Percentiles rank a stretch among this genome's conserved stretches.
These are phyloP conservation scores for Selenicereus undatus DNA, from an alignment of 148 eudicot species.

Conservation along the genomic window DNA sequence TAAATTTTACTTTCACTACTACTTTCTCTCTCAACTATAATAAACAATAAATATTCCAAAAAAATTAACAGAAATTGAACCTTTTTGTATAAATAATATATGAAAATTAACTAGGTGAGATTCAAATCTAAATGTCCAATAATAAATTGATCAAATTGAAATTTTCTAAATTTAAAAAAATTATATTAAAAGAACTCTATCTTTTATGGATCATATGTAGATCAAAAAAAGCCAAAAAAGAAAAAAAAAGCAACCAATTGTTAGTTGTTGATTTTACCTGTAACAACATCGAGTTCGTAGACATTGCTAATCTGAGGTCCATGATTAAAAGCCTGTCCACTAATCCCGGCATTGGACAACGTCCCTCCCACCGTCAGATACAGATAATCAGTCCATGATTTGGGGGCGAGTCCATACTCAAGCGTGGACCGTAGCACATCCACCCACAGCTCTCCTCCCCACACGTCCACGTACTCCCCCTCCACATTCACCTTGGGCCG, in stretches of 20 bases:
- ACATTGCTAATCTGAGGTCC: constrained; percentile 94
- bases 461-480: constrained; percentile 59
- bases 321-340: constrained; percentile 87
- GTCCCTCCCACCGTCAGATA: constrained; percentile 94
- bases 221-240: too few species aligned
- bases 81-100: too few species aligned
- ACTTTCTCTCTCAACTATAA: not conserved
- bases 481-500: constrained; percentile 32
- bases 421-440: constrained; percentile 76
- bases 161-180: too few species aligned
- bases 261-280: constrained; percentile 38
- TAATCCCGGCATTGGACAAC: constrained; percentile 91
- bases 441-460: constrained; percentile 97
- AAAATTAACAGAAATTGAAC: too few species aligned
- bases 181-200: too few species aligned
- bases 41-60: too few species aligned
- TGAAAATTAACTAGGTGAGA: too few species aligned
- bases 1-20: not conserved
- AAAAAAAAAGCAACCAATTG: too few species aligned
- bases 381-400: constrained; percentile 92
- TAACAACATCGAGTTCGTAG: constrained; percentile 69
- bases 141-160: too few species aligned
- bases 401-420: constrained; percentile 80
- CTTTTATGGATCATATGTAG: too few species aligned
- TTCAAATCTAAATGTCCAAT: too few species aligned